Conservation (phyloP, 2,329 filamentous ascomycete genomes). For the Fusarium irregulare region DNA sequence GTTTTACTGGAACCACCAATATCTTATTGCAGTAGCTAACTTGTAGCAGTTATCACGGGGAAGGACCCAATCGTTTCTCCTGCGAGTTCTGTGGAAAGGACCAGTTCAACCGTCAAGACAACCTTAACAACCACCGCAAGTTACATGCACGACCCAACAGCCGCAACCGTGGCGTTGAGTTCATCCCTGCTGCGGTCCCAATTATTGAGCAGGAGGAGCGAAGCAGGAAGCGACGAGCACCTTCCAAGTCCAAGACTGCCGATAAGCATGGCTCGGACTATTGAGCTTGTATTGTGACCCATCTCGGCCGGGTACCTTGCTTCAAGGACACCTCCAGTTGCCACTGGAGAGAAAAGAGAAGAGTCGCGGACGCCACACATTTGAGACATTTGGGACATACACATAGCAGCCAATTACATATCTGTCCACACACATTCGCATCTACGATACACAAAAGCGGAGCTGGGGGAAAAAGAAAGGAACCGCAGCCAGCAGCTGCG, state of each 20-base stretch:
- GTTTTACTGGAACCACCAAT: slow-evolving; percentile 37
- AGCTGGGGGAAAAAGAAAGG: slow-evolving; percentile 30
- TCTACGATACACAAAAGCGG: slow-evolving; percentile 27
- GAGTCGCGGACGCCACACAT: slow-evolving; percentile 24
- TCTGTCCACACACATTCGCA: slow-evolving; percentile 37
- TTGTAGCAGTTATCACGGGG: slow-evolving; percentile 50
- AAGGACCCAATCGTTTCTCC: slow-evolving; percentile 54
- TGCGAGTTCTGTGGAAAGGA: slow-evolving; percentile 58
- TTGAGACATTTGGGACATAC: slow-evolving; percentile 41
- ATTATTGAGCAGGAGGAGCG: slow-evolving; percentile 56
- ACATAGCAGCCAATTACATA: slow-evolving; percentile 30
- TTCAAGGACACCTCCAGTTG: slow-evolving; percentile 26
- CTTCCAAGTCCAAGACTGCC: slow-evolving; percentile 52
- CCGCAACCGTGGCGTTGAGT: slow-evolving; percentile 55
- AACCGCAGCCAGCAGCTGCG: slow-evolving; percentile 14
- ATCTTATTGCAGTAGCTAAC: not conserved
- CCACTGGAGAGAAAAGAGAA: slow-evolving; percentile 23
- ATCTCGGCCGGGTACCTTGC: slow-evolving; percentile 40
- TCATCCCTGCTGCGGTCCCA: slow-evolving; percentile 54
- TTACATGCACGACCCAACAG: slow-evolving; percentile 54
- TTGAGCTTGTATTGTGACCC: slow-evolving; percentile 30
- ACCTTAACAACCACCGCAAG: slow-evolving; percentile 58
- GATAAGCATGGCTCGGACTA: slow-evolving; percentile 50
- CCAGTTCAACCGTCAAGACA: slow-evolving; percentile 56
- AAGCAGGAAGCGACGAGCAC: slow-evolving; percentile 54